Conservation (phyloP, 495 filamentous ascomycete species). For the Penicillium turbatum region DNA sequence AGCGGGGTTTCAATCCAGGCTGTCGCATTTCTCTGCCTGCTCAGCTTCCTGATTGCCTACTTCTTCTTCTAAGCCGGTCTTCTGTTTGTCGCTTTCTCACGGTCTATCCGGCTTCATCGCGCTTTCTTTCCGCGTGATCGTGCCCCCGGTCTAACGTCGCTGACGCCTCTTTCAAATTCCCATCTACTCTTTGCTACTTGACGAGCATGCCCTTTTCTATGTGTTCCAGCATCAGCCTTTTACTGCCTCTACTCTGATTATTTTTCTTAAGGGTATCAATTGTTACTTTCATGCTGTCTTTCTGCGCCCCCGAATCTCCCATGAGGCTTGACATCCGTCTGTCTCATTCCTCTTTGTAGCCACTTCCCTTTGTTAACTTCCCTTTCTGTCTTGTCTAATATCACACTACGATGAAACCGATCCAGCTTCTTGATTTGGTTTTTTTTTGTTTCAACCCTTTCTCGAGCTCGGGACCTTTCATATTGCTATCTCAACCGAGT, state of each 20-base stretch:
- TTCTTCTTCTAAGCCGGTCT: slow-evolving; percentile 71
- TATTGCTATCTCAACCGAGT: slow-evolving; percentile 5
- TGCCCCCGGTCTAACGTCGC: slow-evolving; percentile 24
- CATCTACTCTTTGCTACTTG: slow-evolving; percentile 22
- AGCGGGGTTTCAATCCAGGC: slow-evolving; percentile 84
- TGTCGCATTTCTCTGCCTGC: slow-evolving; percentile 75
- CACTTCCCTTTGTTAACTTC: slow-evolving; percentile 13
- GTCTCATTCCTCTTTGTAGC: slow-evolving; percentile 12
- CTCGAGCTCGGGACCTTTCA: slow-evolving; percentile 14
- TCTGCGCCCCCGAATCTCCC: slow-evolving; percentile 1
- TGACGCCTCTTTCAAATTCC: slow-evolving; percentile 18
- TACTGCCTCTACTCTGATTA: slow-evolving; percentile 20
- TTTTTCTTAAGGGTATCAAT: slow-evolving; percentile 24
- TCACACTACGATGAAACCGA: slow-evolving; percentile 30
- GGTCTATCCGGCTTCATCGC: slow-evolving; percentile 9
- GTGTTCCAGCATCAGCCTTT: slow-evolving; percentile 29
- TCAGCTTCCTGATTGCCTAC: slow-evolving; percentile 90
- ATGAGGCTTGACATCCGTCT: background rate
- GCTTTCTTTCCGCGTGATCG: slow-evolving; percentile 3
- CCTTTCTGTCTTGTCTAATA: slow-evolving; percentile 27
- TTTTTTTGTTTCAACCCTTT: slow-evolving; percentile 20
- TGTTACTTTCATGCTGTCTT: slow-evolving; percentile 7
- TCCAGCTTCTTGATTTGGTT: slow-evolving; percentile 20
- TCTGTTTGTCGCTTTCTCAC: slow-evolving; percentile 14
- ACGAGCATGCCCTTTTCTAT: slow-evolving; percentile 25